Evolutionary conservation across 768 basidiomycete genomes (phyloP).

Genomic region (Hortiboletus flavorubellus): DNA sequence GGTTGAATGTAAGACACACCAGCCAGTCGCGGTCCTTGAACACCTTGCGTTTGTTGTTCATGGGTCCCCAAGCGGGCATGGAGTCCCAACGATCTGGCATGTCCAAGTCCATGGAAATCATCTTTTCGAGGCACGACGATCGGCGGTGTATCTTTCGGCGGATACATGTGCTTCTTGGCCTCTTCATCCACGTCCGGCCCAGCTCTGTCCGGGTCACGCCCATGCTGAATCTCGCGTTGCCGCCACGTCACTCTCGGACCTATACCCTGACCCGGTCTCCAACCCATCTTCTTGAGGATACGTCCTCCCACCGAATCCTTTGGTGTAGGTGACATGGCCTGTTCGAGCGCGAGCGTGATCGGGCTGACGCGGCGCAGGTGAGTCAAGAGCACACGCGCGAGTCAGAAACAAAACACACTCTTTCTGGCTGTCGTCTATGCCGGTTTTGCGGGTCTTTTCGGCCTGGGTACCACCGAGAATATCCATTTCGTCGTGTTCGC

Average conservation of each 20-base stretch:
- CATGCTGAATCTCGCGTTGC: slow-evolving; percentile 70
- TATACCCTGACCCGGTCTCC: slow-evolving; percentile 89
- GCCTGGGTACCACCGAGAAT: slow-evolving; percentile 54
- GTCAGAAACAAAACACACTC: slow-evolving; percentile 19
- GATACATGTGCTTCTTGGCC: slow-evolving; percentile 82
- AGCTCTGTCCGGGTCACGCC: slow-evolving; percentile 38
- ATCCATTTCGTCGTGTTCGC: slow-evolving; percentile 78
- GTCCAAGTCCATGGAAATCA: slow-evolving; percentile 80
- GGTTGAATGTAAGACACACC: slow-evolving; percentile 35
- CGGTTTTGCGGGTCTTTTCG: slow-evolving; percentile 35
- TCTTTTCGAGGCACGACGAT: slow-evolving; percentile 65
- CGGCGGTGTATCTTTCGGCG: slow-evolving; percentile 74
- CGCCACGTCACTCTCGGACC: slow-evolving; percentile 83
- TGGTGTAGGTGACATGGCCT: slow-evolving; percentile 67
- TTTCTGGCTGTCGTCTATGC: slow-evolving; percentile 42
- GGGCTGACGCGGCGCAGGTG: slow-evolving; percentile 41
- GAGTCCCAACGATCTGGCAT: slow-evolving; percentile 59
- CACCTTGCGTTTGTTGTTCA: slow-evolving; percentile 16
- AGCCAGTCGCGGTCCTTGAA: slow-evolving; percentile 52
- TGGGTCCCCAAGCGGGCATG: slow-evolving; percentile 52
- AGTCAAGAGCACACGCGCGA: not conserved
- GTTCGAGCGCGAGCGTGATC: slow-evolving; percentile 57
- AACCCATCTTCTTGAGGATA: slow-evolving; percentile 93
- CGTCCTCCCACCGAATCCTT: slow-evolving; percentile 80
- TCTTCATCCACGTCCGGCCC: slow-evolving; percentile 67